Percentiles rank a stretch among this genome's conserved stretches.
Evolutionary conservation across 129 eudicot species (phyloP).

Genomic region (Centrapalus pauciflorus): DNA sequence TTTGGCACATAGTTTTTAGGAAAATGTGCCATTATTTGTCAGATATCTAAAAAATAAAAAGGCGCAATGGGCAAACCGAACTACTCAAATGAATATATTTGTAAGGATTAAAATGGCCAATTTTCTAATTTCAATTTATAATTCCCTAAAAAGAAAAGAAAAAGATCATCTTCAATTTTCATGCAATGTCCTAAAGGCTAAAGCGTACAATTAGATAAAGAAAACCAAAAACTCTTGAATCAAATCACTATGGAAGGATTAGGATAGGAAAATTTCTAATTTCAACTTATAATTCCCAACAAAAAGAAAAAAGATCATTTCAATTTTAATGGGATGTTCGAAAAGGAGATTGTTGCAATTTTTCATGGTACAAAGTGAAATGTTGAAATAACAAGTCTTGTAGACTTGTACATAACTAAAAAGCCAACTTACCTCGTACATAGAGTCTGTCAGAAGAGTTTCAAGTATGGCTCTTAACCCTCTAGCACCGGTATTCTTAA

Average conservation of each 20-base stretch:
- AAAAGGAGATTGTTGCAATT: too few relatives aligned
- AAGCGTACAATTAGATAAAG: too few relatives aligned
- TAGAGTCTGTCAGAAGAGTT: slow-evolving; percentile 76
- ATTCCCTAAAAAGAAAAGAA: neutral
- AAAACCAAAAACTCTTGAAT: too few relatives aligned
- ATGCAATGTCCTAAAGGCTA: too few relatives aligned
- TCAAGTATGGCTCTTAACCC: slow-evolving; percentile 87
- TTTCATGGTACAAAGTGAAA: neutral
- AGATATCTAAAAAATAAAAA: neutral
- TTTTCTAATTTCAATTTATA: neutral
- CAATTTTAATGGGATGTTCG: too few relatives aligned
- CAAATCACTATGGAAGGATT: too few relatives aligned
- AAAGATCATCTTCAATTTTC: too few relatives aligned
- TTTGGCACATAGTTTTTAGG: too few relatives aligned
- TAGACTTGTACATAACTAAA: neutral
- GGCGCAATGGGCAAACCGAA: too few relatives aligned
- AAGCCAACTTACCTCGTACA: slow-evolving; percentile 72
- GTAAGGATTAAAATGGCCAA: neutral
- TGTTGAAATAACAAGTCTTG: neutral
- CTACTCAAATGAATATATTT: neutral
- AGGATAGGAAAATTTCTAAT: neutral
- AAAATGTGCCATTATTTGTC: too few relatives aligned
- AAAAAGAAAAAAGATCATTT: too few relatives aligned
- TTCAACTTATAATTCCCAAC: neutral
- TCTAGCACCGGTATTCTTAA: slow-evolving; percentile 92